Evolutionary conservation across 116 monocot genomes (phyloP), one percentile per base, ranked within the genome.

Genomic region (Iris pallida): DNA sequence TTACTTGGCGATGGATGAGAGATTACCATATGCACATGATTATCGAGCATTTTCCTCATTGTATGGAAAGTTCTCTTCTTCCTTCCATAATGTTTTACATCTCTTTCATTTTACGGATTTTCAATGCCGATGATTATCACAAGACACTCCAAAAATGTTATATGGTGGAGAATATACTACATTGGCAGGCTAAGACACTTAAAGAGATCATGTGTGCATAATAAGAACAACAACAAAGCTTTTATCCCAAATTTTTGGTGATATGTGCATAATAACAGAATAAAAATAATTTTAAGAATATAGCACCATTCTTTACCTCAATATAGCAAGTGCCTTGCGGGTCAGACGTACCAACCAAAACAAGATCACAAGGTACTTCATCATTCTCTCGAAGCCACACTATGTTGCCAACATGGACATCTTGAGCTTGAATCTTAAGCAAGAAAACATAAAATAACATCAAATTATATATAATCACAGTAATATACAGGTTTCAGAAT

Each of bases 321-420:
- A 92, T 81, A 87, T 80, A 92, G 79, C 96, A 96, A 60, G 85
- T 70, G 67, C 96, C 96, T 77, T 87, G 91, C 30, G 85, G 85
- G 15, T 96, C 96, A 78, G 92, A 92, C 73, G 96, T 91, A 54
- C 96, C 96, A 78, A 92, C 72, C 15, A 96, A 62, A 53, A 96
- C 86, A 68, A 96, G 80, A 83, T 96, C 96, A 85, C 96, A 96
- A 45, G 96, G 96, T 11, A 96, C 85, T 79, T 96, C 96, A 81
- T 96, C 96, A 79, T 96, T 92, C 81, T 96, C 92, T 30, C 89
- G 84, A 12, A 96, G 77, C 96, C 96, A 96, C 41, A 96, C 87
- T 66, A 96, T 87, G 77, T 92, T 85, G 49, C 96, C 92, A 72
- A 96, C 86, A 82, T 68, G 86, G 71, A 96, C 87, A 14, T 92